phyloP scores from a whole-genome alignment of 2,329 filamentous ascomycete genomes.

The Coleophoma cylindrospora region DNA sequence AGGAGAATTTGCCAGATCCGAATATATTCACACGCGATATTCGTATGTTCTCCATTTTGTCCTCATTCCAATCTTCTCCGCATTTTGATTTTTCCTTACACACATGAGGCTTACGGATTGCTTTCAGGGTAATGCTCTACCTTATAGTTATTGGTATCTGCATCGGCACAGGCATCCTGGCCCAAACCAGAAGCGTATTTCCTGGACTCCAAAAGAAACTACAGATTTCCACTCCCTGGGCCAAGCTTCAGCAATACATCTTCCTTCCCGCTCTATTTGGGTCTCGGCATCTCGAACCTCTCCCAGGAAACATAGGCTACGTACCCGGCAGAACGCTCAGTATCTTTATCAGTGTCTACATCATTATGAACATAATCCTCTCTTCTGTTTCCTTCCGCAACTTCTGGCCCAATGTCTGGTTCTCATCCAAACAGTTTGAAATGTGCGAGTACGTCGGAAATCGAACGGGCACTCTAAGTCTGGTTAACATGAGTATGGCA shows the following conservation, averaged over 20 bases:
- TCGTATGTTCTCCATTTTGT: no score
- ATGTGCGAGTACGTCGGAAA: not conserved
- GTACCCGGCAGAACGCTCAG: conserved; percentile 24
- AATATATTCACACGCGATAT: no score
- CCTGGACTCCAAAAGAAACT: conserved; percentile 6
- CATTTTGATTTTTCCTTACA: no score
- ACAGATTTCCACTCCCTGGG: conserved; percentile 1
- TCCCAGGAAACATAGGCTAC: conserved; percentile 30
- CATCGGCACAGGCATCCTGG: conserved; percentile 11
- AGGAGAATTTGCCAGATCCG: no score
- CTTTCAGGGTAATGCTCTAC: conserved; percentile 11
- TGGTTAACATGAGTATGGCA: not conserved
- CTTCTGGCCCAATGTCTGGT: not conserved
- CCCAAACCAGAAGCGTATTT: conserved; percentile 7
- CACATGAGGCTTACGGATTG: not conserved
- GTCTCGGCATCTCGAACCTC: conserved; percentile 25
- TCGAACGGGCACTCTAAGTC: not conserved
- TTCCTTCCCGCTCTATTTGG: conserved; percentile 27
- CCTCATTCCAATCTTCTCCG: no score
- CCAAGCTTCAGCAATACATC: conserved; percentile 25
- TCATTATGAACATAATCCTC: conserved; percentile 40
- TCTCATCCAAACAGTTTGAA: not conserved
- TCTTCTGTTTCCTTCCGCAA: not conserved
- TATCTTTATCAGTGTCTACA: conserved; percentile 39
- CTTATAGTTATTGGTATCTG: conserved; percentile 15